Evolutionary conservation across 768 basidiomycete genomes (phyloP), one percentile per base, ranked within the genome.

Genomic region (Calocera viscosa): DNA sequence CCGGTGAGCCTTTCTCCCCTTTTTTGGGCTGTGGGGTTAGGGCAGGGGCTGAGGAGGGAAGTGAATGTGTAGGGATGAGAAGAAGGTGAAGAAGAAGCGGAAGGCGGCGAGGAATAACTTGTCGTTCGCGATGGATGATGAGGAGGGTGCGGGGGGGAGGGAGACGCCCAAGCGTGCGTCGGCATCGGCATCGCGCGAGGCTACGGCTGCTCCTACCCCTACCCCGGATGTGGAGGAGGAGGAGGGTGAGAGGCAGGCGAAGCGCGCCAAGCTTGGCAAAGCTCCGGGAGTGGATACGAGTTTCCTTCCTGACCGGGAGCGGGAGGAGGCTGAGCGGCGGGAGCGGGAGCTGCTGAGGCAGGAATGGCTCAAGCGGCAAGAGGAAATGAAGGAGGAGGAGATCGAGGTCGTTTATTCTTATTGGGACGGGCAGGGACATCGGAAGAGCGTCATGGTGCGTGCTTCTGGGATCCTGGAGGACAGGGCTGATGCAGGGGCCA

Each of bases 361-460:
- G 68, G 86, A 96, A 75, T 99, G 94, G 94, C 80, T 98, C 35
- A 79, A 76, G 70, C 81, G 81, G 69, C 88, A 90, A 71, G 82
- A 87, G 75, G 80, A 86, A 26, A 82, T 88, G 66, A 87, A 88
- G 74, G 72, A 77, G 30, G 88, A 88, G 69, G 82, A 83, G 26
- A 90, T 99, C 65, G 96, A 98, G 76, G 82, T 99, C 66, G 88
- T 88, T 0, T 99, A 97, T 74, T 96, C 93, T 0, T 99, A 87
- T 75, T 99, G 96, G 96, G 96, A 99, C 75, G 96, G 96, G 12
- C 93, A 89, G 72, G 96, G 96, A 0, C 96, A 98, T 77, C 81
- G 96, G 65, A 96, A 94, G 78, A 88, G 86, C 64, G 94, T 95
- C 17, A 81, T 79, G 72, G 95, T 95, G 72, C 77, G 90, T 81